Evolutionary conservation across 169 alveolate species (phyloP).

Genomic region (Plasmodium gaboni): DNA sequence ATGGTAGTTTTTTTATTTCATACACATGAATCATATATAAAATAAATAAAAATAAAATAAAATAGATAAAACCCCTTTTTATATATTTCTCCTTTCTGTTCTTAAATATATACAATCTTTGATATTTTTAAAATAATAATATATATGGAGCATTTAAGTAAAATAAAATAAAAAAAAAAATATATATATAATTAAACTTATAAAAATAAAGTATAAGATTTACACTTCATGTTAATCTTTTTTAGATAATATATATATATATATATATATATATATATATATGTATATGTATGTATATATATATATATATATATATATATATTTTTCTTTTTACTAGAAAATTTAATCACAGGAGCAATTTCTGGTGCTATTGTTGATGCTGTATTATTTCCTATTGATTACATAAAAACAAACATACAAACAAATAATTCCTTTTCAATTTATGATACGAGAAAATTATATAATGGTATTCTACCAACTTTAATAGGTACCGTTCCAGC

Average conservation of each 20-base stretch:
- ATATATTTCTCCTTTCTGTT: neutral
- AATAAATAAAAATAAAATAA: neutral
- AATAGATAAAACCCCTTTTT: neutral
- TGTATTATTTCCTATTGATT: conserved; percentile 86
- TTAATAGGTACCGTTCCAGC: conserved; percentile 86
- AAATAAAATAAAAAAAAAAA: neutral
- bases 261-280: neutral
- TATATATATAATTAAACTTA: neutral
- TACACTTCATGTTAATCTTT: neutral
- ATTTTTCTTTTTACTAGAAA: conserved; percentile 59
- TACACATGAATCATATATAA: too few species aligned
- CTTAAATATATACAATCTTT: neutral
- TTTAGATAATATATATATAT: neutral
- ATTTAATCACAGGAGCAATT: conserved; percentile 86
- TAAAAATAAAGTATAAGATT: neutral
- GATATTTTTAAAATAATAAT: neutral
- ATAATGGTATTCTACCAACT: conserved; percentile 81
- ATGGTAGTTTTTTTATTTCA: too few species aligned
- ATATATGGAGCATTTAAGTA: conserved; percentile 4
- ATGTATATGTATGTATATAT: neutral
- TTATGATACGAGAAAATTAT: conserved; percentile 73
- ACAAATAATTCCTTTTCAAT: conserved; percentile 52
- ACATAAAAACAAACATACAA: conserved; percentile 84
- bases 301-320: neutral
- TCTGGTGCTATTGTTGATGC: conserved; percentile 86